phyloP scores from a whole-genome alignment of 345 rosid species.

The Citrus cavaleriei region DNA sequence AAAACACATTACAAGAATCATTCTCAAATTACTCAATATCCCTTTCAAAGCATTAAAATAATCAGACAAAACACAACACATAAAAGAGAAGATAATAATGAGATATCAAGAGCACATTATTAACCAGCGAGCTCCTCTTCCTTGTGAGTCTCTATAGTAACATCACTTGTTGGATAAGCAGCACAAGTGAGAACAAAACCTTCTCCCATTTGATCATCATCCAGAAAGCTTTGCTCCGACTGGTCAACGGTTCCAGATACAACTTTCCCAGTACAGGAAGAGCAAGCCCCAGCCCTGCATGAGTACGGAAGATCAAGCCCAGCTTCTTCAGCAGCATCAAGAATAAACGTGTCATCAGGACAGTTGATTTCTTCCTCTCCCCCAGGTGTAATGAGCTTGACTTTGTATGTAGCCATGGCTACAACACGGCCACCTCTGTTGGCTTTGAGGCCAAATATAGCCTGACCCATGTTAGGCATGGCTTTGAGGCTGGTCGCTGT shows the following conservation, averaged over 20 bases:
- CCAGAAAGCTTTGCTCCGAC: slow-evolving; percentile 78
- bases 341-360: slow-evolving; percentile 53
- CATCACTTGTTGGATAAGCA: slow-evolving; percentile 55
- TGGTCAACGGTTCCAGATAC: slow-evolving; percentile 57
- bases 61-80: neutral
- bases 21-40: neutral
- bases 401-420: slow-evolving; percentile 73
- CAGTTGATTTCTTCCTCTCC: slow-evolving; percentile 49
- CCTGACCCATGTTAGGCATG: slow-evolving; percentile 38
- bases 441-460: slow-evolving; percentile 59
- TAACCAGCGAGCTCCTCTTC: slow-evolving; percentile 36
- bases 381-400: slow-evolving; percentile 68
- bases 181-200: slow-evolving; percentile 88
- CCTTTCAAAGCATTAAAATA: neutral
- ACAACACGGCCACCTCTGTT: slow-evolving; percentile 46
- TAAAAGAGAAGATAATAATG: too few relatives aligned
- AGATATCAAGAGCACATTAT: too few relatives aligned
- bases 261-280: slow-evolving; percentile 75
- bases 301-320: slow-evolving; percentile 92
- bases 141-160: slow-evolving; percentile 82
- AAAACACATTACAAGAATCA: neutral
- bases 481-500: slow-evolving; percentile 40
- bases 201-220: slow-evolving; percentile 54
- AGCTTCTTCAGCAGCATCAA: slow-evolving; percentile 66
- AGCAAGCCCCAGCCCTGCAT: slow-evolving; percentile 94